Conservation (phyloP, 305 asterid genomes). For the Fraxinus latifolia region DNA sequence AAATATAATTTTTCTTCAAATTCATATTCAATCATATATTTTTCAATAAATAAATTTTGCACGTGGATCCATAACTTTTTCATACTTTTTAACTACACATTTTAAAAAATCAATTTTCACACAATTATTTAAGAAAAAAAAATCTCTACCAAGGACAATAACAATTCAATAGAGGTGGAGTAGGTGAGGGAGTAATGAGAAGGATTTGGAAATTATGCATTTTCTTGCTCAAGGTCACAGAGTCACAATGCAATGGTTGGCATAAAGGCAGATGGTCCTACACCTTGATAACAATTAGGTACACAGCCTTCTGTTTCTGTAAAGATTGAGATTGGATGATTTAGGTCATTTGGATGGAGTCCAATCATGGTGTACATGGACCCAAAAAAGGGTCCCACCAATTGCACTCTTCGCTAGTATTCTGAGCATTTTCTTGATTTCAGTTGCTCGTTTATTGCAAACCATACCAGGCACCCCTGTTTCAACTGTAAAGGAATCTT, state of each 20-base stretch:
- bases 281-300: background rate
- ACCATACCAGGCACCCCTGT: background rate
- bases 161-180: conserved; percentile 34
- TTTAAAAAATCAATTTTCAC: background rate
- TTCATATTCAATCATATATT: too few species aligned
- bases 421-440: background rate
- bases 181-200: conserved; percentile 41
- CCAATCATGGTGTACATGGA: background rate
- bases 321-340: background rate
- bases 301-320: background rate
- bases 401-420: background rate
- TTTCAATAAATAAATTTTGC: background rate
- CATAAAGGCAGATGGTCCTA: background rate
- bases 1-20: background rate
- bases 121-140: background rate
- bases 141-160: background rate
- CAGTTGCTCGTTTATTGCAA: background rate
- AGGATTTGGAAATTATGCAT: conserved; percentile 16
- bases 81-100: background rate
- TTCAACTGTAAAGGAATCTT: background rate
- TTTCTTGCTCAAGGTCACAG: background rate
- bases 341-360: background rate
- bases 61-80: too few species aligned
- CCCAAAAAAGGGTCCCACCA: background rate
- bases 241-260: background rate